These are phyloP conservation scores for Malus sieversii DNA, from an alignment of 306 rosid genomes.

Conservation along the genomic window DNA sequence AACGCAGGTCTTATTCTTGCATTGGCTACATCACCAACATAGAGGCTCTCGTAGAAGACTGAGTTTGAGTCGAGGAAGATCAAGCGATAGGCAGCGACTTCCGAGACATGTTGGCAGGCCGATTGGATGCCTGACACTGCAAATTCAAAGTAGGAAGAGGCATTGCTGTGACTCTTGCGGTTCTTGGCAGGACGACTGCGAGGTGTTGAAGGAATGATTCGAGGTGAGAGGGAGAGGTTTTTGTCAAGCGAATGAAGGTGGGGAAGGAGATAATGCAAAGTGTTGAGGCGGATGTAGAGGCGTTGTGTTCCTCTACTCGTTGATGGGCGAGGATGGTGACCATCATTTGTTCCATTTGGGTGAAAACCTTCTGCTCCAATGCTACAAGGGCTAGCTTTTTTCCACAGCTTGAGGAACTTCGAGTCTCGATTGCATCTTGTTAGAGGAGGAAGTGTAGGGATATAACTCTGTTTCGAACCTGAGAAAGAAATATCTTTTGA, in stretches of 20 bases:
- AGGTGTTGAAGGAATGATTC: slow-evolving; percentile 30
- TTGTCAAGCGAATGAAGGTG: slow-evolving; percentile 56
- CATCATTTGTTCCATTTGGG: slow-evolving; percentile 38
- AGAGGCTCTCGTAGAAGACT: slow-evolving; percentile 67
- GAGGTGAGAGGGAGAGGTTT: slow-evolving; percentile 35
- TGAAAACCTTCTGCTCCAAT: slow-evolving; percentile 23
- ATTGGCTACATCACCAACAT: slow-evolving; percentile 50
- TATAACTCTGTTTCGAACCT: slow-evolving; percentile 79
- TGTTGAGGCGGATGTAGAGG: slow-evolving; percentile 84
- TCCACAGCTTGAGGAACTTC: slow-evolving; percentile 58
- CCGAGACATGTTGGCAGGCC: slow-evolving; percentile 68
- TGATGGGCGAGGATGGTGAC: slow-evolving; percentile 60
- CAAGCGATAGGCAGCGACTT: slow-evolving; percentile 82
- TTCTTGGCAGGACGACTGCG: slow-evolving; percentile 19
- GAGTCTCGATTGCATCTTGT: slow-evolving; percentile 83
- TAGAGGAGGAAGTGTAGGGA: slow-evolving; percentile 77
- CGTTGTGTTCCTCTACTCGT: slow-evolving; percentile 96
- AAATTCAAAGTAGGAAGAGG: slow-evolving; percentile 51
- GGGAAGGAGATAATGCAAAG: slow-evolving; percentile 55
- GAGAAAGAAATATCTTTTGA: slow-evolving; percentile 9
- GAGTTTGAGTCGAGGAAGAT: slow-evolving; percentile 77
- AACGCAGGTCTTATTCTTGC: slow-evolving; percentile 66
- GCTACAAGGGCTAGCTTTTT: slow-evolving; percentile 63
- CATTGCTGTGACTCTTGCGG: slow-evolving; percentile 20
- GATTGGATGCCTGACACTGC: slow-evolving; percentile 36